Base-by-base conservation (phyloP, 1,284 basidiomycete species). In the Cystobasidium pallidum region DNA sequence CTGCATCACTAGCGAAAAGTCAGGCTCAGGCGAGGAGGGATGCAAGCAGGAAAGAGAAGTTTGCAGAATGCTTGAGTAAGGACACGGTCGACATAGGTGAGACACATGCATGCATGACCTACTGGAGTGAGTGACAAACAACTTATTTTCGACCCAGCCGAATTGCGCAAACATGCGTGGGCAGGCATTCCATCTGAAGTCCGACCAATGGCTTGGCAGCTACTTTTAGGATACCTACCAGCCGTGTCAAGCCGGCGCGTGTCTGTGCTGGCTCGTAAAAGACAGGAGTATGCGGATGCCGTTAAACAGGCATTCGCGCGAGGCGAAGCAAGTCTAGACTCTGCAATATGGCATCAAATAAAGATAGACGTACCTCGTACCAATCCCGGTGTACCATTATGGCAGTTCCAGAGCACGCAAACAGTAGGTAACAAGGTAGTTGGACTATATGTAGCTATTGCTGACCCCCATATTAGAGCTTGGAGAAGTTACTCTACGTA, bases 261-360 rank as follows among this genome's bases (percentile, higher is more conserved):
- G 19, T 83, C 87, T 0, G 91, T 91, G 0, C 85, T 99, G 17
- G 85, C 88, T 39, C 86, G 94, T 51, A 99, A 99, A 83, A 88
- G 95, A 59, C 88, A 89, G 75, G 95, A 99, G 81, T 99, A 99
- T 79, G 86, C 86, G 13, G 90, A 90, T 26, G 86, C 96, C 67
- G 94, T 96, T 3, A 88, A 92, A 76, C 85, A 94, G 21, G 90
- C 95, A n/a, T 98, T 99, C 80, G 88, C 90, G 11, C 86, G 90
- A 58, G 93, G 91, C 70, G 86, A 87, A 28, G 88, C 89, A 62
- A 87, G 89, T 0, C 84, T 94, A 21, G 94, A 97, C 81, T 91
- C 93, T 78, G 90, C 76, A 82, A 94, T 97, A 80, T 97, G 94
- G 94, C 94, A 97, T 82, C 94, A 97, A 81, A 97, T 97, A 78